Base-by-base conservation (phyloP, 1,284 basidiomycete genomes). In the Cryptococcus sp. region DNA sequence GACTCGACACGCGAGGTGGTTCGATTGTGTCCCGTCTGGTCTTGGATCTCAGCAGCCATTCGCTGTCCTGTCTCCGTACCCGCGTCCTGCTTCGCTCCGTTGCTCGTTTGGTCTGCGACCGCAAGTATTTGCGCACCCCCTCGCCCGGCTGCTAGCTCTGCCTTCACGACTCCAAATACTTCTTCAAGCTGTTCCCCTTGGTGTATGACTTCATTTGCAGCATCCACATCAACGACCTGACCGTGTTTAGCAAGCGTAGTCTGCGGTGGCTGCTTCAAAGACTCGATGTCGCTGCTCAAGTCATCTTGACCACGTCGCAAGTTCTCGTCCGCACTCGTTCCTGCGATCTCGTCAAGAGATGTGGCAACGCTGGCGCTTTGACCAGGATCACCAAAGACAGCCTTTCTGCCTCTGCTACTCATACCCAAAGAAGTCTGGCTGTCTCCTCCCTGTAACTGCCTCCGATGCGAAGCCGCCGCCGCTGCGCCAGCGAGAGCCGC, bases 81-180 rank as follows among this genome's bases (percentile, higher is more conserved):
- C 47, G 25, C 23, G 10, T 23, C 11, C 47, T 23, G 17, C 17
- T 3, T 13, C 11, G n/a, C 17, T 23, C 22, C 17, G 17, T 22
- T 15, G 43, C 5, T 16, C 25, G 16, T 23, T 22, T 39, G 53
- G n/a, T 48, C 20, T 5, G 19, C 38, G 25, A 3, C 43, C 23
- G 20, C 17, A 20, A 16, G 55, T 6, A 65, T 64, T 11, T 58
- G 50, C 20, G 65, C 58, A 7, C 66, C 68, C 3, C 67, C 70
- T 19, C 74, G 63, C 0, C 73, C 72, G 7, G 74, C 81, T 0
- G 87, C 88, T 45, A 93, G 80, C 68, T 90, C 87, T 2, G 88
- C 87, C 75, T 92, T 93, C 64, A 94, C 89, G 64, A 87, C 84
- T 66, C 91, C 87, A 70, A 93, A 93, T 0, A 89, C 89, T 19